Conservation (phyloP, 129 eudicot species). For the Chrysanthemum seticuspe region DNA sequence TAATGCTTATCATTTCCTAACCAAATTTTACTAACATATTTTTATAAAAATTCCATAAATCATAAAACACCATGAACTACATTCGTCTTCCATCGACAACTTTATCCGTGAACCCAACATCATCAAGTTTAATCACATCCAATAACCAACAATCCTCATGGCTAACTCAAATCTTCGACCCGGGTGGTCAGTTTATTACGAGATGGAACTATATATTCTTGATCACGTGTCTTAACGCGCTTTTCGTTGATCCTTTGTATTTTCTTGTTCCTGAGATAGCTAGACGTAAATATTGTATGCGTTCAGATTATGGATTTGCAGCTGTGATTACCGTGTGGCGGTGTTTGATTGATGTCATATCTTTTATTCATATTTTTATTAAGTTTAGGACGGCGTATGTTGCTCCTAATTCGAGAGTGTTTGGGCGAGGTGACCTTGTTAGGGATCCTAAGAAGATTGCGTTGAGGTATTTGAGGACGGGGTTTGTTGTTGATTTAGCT, state of each 20-base stretch:
- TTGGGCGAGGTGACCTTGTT: conserved; percentile 82
- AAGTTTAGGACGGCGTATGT: conserved; percentile 80
- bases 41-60: background rate
- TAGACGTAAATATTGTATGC: conserved; percentile 45
- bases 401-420: conserved; percentile 58
- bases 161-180: conserved; percentile 70
- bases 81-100: conserved; percentile 37
- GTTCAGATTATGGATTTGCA: conserved; percentile 41
- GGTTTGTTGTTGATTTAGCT: conserved; percentile 66
- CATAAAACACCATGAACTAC: conserved; percentile 33
- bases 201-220: conserved; percentile 81
- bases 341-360: conserved; percentile 54
- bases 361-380: conserved; percentile 54
- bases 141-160: conserved; percentile 35
- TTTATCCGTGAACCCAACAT: conserved; percentile 32
- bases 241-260: conserved; percentile 79
- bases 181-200: conserved; percentile 59
- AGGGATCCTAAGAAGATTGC: conserved; percentile 62
- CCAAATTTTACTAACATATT: background rate
- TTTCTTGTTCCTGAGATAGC: conserved; percentile 57
- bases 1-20: conserved; percentile 18
- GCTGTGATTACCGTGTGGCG: conserved; percentile 55
- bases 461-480: conserved; percentile 45
- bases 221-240: conserved; percentile 57
- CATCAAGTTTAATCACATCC: conserved; percentile 20